These are phyloP conservation scores for Auriscalpium vulgare DNA, from an alignment of 768 basidiomycete species.

Conservation along the genomic window DNA sequence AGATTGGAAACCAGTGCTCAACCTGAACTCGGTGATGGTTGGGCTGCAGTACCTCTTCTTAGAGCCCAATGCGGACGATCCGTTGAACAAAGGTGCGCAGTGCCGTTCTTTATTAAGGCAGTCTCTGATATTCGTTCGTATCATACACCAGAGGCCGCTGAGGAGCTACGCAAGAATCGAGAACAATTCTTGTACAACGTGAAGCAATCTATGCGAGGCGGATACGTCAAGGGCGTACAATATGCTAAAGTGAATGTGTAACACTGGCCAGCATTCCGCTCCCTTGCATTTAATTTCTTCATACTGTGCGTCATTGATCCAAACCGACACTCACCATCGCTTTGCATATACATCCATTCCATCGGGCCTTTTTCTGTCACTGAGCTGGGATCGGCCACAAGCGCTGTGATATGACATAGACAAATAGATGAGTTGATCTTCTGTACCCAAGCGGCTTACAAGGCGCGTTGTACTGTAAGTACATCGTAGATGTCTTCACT, in stretches of 20 bases:
- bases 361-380: not conserved
- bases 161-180: constrained; percentile 85
- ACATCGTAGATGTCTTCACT: not conserved
- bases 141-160: constrained; percentile 75
- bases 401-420: not conserved
- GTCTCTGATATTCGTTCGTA: not conserved
- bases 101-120: not conserved
- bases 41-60: constrained; percentile 97
- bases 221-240: constrained; percentile 63
- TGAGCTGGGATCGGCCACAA: too few relatives aligned
- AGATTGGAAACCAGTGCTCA: constrained; percentile 99
- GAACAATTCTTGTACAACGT: constrained; percentile 82
- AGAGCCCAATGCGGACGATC: constrained; percentile 98
- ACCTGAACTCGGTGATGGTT: constrained; percentile 97
- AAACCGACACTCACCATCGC: not conserved
- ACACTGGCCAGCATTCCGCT: constrained; percentile 15
- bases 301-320: not conserved
- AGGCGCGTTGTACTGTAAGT: not conserved
- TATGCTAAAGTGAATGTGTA: constrained; percentile 68
- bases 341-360: not conserved
- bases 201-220: constrained; percentile 79
- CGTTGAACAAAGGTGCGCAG: constrained; percentile 92
- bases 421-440: not conserved
- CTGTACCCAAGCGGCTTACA: too few relatives aligned
- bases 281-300: not conserved